phyloP scores from a whole-genome alignment of 2,329 filamentous ascomycete species.

The Fusarium agapanthi region DNA sequence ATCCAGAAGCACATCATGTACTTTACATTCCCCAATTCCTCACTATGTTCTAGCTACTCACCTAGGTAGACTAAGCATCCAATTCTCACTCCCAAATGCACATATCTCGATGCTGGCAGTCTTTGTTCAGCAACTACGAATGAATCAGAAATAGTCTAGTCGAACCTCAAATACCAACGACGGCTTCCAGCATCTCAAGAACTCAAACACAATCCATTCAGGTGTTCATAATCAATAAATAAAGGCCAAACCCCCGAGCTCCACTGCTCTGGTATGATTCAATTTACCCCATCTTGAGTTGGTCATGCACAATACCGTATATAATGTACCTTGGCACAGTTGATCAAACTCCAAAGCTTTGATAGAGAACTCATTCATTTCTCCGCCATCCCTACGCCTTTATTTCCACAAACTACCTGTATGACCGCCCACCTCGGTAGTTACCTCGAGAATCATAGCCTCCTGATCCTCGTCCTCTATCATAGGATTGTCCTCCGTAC shows the following conservation, averaged over 20 bases:
- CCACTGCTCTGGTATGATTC: background rate
- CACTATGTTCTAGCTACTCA: background rate
- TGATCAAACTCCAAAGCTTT: background rate
- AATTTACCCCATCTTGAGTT: background rate
- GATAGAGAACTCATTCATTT: background rate
- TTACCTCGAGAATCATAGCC: conserved; percentile 30
- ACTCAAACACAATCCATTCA: background rate
- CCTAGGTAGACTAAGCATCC: background rate
- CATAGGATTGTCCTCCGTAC: conserved; percentile 26
- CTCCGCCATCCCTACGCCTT: background rate
- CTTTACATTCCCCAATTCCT: background rate
- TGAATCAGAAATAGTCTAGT: background rate
- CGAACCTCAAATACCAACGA: background rate
- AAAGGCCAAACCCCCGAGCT: background rate
- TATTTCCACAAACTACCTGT: conserved; percentile 25
- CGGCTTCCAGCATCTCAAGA: background rate
- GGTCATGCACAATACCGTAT: background rate
- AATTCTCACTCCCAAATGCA: background rate
- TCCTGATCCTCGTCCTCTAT: conserved; percentile 29
- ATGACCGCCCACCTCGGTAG: conserved; percentile 36
- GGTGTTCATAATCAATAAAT: background rate
- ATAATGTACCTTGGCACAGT: background rate
- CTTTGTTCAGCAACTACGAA: background rate
- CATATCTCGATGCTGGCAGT: background rate
- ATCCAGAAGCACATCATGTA: background rate